Percentiles rank a stretch among this genome's conserved stretches.
Conservation (phyloP, 192 early-diverging fungal species). For the Coemansia sp. region DNA sequence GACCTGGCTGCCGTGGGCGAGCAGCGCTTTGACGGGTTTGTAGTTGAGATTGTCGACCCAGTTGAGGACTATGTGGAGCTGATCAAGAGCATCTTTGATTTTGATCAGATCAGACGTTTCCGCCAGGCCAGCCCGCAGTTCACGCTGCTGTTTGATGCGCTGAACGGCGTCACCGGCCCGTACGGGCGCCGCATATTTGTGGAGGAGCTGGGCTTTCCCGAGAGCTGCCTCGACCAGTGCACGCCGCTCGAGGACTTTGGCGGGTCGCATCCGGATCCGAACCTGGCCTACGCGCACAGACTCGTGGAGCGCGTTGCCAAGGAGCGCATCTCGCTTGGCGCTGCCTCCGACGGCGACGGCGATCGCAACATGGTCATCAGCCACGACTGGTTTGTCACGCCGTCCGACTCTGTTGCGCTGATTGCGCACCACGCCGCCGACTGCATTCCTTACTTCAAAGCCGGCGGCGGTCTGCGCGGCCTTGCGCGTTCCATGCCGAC, state of each 20-base stretch:
- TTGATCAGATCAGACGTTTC: slow-evolving; percentile 80
- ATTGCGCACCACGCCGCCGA: slow-evolving; percentile 87
- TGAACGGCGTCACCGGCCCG: slow-evolving; percentile 97
- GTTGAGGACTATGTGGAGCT: slow-evolving; percentile 86
- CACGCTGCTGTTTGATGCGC: slow-evolving; percentile 89
- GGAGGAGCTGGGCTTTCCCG: slow-evolving; percentile 84
- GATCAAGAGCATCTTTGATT: slow-evolving; percentile 92
- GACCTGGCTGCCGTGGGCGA: slow-evolving; percentile 74
- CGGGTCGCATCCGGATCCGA: slow-evolving; percentile 96
- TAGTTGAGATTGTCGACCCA: slow-evolving; percentile 86
- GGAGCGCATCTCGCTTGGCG: slow-evolving; percentile 84
- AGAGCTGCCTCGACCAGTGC: slow-evolving; percentile 78
- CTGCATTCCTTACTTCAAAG: slow-evolving; percentile 91
- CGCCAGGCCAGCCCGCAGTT: slow-evolving; percentile 70
- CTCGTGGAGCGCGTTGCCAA: slow-evolving; percentile 85
- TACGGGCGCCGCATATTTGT: slow-evolving; percentile 86
- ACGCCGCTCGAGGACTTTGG: slow-evolving; percentile 88
- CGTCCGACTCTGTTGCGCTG: slow-evolving; percentile 94
- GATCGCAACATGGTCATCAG: slow-evolving; percentile 99
- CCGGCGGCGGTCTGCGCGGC: slow-evolving; percentile 74
- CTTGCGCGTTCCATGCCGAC: slow-evolving; percentile 98
- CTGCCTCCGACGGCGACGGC: slow-evolving; percentile 97
- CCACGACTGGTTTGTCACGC: slow-evolving; percentile 93
- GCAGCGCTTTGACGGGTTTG: slow-evolving; percentile 61
- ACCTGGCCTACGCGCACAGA: slow-evolving; percentile 94